Conservation (phyloP, 176 grass and related monocot species). For the Cenchrus purpureus region DNA sequence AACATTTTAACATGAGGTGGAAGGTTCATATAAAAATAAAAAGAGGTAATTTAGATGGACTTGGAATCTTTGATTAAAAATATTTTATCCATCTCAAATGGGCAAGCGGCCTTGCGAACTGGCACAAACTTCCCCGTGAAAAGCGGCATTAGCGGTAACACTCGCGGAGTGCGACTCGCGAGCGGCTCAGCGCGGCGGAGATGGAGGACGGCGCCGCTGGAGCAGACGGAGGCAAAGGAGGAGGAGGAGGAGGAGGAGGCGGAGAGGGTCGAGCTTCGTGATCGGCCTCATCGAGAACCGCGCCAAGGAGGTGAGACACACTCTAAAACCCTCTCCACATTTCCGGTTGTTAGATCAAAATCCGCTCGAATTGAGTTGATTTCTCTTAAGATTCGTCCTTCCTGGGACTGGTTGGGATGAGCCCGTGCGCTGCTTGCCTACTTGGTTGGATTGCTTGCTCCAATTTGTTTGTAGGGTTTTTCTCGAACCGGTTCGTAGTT, state of each 20-base stretch:
- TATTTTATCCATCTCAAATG: too few relatives aligned
- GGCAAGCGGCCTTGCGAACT: background rate
- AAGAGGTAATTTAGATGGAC: too few relatives aligned
- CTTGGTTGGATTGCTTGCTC: background rate
- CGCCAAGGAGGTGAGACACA: conserved; percentile 80
- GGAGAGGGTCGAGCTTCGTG: conserved; percentile 77
- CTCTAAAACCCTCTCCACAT: conserved; percentile 17
- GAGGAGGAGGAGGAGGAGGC: conserved; percentile 16
- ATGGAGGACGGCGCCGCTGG: conserved; percentile 42
- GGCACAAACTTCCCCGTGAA: background rate
- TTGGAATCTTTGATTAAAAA: too few relatives aligned
- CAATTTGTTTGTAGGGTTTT: background rate
- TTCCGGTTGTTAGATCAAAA: background rate
- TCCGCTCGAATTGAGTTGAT: conserved; percentile 2
- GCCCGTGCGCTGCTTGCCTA: background rate
- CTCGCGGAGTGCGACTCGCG: background rate
- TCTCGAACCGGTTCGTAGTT: background rate
- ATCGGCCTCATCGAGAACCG: conserved; percentile 90
- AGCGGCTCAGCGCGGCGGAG: conserved; percentile 23
- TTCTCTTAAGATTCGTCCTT: background rate
- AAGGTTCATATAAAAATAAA: too few relatives aligned
- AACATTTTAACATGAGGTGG: too few relatives aligned
- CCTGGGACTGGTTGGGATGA: background rate
- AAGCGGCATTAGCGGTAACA: background rate
- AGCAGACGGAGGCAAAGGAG: conserved; percentile 6